These are phyloP conservation scores for Phytophthora melonis DNA, from an alignment of 352 stramenopile species.

Conservation along the genomic window DNA sequence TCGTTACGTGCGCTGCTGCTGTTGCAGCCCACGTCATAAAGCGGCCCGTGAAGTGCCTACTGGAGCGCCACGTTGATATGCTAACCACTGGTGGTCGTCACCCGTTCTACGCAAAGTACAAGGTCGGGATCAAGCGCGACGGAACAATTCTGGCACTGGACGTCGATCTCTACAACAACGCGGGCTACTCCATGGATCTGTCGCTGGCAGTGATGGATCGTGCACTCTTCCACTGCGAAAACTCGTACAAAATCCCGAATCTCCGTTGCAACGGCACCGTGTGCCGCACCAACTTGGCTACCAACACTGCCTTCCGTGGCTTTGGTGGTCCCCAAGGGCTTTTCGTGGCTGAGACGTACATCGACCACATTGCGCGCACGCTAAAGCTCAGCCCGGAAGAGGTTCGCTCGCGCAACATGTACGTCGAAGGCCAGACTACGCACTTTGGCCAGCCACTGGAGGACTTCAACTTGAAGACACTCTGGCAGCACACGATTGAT, in stretches of 20 bases:
- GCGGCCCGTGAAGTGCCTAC: slow-evolving; percentile 90
- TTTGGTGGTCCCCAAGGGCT: slow-evolving; percentile 96
- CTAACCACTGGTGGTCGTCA: slow-evolving; percentile 93
- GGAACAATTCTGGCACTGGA: slow-evolving; percentile 92
- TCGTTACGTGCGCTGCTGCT: slow-evolving; percentile 92
- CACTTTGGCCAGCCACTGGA: slow-evolving; percentile 94
- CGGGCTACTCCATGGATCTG: slow-evolving; percentile 95
- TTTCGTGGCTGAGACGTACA: slow-evolving; percentile 93
- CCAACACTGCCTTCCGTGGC: slow-evolving; percentile 96
- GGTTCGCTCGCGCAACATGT: slow-evolving; percentile 94
- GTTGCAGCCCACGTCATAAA: slow-evolving; percentile 91
- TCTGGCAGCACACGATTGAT: slow-evolving; percentile 83
- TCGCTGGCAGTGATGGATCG: slow-evolving; percentile 95
- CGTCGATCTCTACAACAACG: slow-evolving; percentile 96
- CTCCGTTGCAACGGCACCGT: slow-evolving; percentile 88
- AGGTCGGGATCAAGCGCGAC: slow-evolving; percentile 84
- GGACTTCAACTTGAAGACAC: slow-evolving; percentile 91
- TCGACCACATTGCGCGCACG: slow-evolving; percentile 94
- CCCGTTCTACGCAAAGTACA: slow-evolving; percentile 95
- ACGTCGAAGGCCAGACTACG: slow-evolving; percentile 87
- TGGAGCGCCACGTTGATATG: slow-evolving; percentile 97
- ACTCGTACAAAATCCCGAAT: slow-evolving; percentile 95
- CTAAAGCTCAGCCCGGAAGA: slow-evolving; percentile 76
- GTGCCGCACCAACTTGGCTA: slow-evolving; percentile 95
- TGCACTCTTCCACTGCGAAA: slow-evolving; percentile 96